Percentiles rank a stretch among this genome's conserved stretches.
These are phyloP conservation scores for Lactarius psammicola DNA, from an alignment of 768 basidiomycete genomes.

Conservation along the genomic window DNA sequence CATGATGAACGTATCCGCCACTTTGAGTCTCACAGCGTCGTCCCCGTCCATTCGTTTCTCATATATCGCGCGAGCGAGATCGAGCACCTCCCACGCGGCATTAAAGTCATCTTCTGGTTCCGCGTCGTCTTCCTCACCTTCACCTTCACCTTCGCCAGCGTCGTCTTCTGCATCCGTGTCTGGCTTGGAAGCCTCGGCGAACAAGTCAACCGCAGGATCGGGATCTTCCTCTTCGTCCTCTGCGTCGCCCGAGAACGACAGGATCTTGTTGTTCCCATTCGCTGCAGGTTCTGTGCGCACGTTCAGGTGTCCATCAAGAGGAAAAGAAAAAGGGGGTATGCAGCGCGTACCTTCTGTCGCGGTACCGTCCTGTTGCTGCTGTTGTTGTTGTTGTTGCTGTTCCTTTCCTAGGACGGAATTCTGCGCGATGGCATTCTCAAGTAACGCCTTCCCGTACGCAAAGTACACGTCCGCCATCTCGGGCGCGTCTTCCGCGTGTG, in stretches of 20 bases:
- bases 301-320: too few species aligned
- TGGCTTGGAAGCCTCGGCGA: constrained; percentile 53
- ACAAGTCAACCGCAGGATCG: constrained; percentile 60
- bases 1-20: constrained; percentile 87
- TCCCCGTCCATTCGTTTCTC: constrained; percentile 60
- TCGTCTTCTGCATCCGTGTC: constrained; percentile 48
- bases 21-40: constrained; percentile 68
- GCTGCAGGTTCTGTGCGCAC: constrained; percentile 32
- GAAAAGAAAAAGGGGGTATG: too few species aligned
- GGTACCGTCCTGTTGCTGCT: constrained; percentile 46
- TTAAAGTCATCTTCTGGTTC: constrained; percentile 98
- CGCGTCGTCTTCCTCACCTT: constrained; percentile 60
- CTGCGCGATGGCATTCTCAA: constrained; percentile 89
- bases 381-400: too few species aligned
- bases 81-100: constrained; percentile 97
- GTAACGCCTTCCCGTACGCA: constrained; percentile 86
- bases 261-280: constrained; percentile 53
- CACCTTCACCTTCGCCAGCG: constrained; percentile 47
- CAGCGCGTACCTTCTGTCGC: constrained; percentile 41
- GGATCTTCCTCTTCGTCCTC: constrained; percentile 60
- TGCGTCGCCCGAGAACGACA: constrained; percentile 80
- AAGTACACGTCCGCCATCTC: constrained; percentile 88
- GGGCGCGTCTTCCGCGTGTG: constrained; percentile 75
- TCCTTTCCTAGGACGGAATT: constrained; percentile 89
- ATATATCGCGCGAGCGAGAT: constrained; percentile 86